Conservation (phyloP, 768 basidiomycete genomes). For the Ramaria rubella region DNA sequence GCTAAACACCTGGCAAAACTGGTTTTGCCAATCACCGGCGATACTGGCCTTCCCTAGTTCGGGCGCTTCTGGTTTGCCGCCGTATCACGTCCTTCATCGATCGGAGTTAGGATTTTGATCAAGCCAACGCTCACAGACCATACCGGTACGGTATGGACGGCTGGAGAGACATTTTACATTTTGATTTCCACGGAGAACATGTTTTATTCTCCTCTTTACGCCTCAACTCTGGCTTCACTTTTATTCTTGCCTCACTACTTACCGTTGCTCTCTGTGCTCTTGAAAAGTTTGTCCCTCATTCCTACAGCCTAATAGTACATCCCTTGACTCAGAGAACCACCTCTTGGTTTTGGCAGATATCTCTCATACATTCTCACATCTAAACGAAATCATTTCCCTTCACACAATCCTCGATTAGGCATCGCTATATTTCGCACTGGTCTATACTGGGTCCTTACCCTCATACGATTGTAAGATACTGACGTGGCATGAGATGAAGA, state of each 20-base stretch:
- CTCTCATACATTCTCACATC: neutral
- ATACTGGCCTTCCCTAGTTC: too few species aligned
- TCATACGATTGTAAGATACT: conserved; percentile 51
- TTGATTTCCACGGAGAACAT: conserved; percentile 39
- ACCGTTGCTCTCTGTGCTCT: conserved; percentile 1
- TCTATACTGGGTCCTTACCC: conserved; percentile 51
- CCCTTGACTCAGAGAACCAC: neutral
- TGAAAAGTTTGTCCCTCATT: conserved; percentile 5
- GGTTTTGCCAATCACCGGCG: too few species aligned
- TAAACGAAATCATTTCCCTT: neutral
- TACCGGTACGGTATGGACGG: conserved; percentile 41
- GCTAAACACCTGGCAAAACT: too few species aligned
- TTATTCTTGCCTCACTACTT: conserved; percentile 28
- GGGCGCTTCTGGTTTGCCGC: too few species aligned
- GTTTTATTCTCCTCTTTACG: conserved; percentile 35
- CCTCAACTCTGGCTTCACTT: conserved; percentile 43
- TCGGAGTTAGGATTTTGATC: too few species aligned
- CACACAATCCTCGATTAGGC: conserved; percentile 34
- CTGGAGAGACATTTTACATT: conserved; percentile 42
- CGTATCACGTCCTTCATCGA: too few species aligned
- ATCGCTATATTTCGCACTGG: conserved; percentile 47
- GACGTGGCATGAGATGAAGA: neutral
- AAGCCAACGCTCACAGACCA: too few species aligned
- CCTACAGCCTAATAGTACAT: neutral
- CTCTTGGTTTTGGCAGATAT: neutral